Base-by-base conservation (phyloP, 192 early-diverging fungal genomes). In the Podila verticillata region DNA sequence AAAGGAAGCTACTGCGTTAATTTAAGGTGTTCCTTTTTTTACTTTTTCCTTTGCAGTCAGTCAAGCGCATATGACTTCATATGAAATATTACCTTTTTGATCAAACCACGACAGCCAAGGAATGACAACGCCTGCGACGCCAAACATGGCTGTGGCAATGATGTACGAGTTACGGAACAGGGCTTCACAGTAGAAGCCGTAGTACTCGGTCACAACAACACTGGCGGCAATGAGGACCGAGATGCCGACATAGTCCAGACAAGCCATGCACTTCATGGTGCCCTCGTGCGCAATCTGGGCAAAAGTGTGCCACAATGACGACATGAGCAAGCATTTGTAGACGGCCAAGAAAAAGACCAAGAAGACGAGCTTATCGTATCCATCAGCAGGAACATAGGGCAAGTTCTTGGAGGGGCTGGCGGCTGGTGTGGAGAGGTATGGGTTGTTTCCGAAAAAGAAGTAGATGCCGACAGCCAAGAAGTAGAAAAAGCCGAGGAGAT, bases 231-330 rank as follows among this genome's bases (percentile, higher is more conserved):
- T 91, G 29, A 91, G 67, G 60, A 90, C 70, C 0, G 90, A 85
- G 62, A 91, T 91, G 15, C 90, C 90, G 57, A 90, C 89, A 81
- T 91, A 90, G 65, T 89, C 88, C 22, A 91, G 68, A 24, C 85
- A 90, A 12, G 87, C 88, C 56, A 86, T 84, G 67, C 85, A 90
- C 26, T 82, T 81, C 73, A 87, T 88, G 29, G 86, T 83, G 24
- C 79, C 71, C 13, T 81, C 74, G 48, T 83, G 82, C 2, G 87
- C 84, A 75, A 89, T 87, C 63, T 87, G 86, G 30, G 85, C 87
- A 83, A 90, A 90, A 5, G 86, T 88, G 65, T 90, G 88, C 70
- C 89, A 90, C n/a, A 90, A 73, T 39, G 87, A 84, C 9, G 87
- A 89, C 71, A 87, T 89, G 47, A 90, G 69, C 65, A 91, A 69